Evolutionary conservation across 2,329 filamentous ascomycete species (phyloP), one percentile per base, ranked within the genome.

Genomic region (Monosporascus ibericus): DNA sequence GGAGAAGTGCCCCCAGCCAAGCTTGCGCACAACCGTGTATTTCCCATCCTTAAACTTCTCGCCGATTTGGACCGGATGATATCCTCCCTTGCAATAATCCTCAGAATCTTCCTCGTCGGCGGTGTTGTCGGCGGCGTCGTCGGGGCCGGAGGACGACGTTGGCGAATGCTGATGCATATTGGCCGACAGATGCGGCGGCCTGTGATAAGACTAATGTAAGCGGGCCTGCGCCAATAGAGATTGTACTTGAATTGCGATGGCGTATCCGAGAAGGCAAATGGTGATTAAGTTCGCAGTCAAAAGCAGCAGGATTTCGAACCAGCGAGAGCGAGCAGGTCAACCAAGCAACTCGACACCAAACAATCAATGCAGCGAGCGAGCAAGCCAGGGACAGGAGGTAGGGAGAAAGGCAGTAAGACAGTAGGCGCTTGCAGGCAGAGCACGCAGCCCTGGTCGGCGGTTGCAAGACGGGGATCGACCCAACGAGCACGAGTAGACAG

Each of bases 1-100:
- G n/a, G 92, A 96, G 75, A 97, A 99, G 68, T 97, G 92, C 58
- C 94, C 94, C 92, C 92, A 97, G 62, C 92, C 92, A 50, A 97
- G 80, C 77, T 97, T 97, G 74, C 92, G 88, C 70, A 97, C 88
- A 53, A 97, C 86, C 17, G 92, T 94, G 74, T 99, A 99, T 75
- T 90, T 92, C 62, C 90, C 92, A 70, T 97, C 90, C 71, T 97
- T 97, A 81, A 96, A 97, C 67, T 91, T 88, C 75, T 99, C 94
- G 64, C 94, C 94, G 55, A 97, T 87, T 64, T 85, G 81, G 48
- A 99, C 94, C 3, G 94, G 94, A 68, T 99, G 94, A 72, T 97
- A 99, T 55, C 94, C 94, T 65, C 94, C 94, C 75, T 97, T 97
- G 82, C 92, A 96, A 77, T 99, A 99, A 72, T 99, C 94, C 73